A percentile compares a stretch with the other conserved stretches of the same genome.
Evolutionary conservation across 1,139 yeast species (phyloP).

Genomic region (Zygoascus hellenicus): DNA sequence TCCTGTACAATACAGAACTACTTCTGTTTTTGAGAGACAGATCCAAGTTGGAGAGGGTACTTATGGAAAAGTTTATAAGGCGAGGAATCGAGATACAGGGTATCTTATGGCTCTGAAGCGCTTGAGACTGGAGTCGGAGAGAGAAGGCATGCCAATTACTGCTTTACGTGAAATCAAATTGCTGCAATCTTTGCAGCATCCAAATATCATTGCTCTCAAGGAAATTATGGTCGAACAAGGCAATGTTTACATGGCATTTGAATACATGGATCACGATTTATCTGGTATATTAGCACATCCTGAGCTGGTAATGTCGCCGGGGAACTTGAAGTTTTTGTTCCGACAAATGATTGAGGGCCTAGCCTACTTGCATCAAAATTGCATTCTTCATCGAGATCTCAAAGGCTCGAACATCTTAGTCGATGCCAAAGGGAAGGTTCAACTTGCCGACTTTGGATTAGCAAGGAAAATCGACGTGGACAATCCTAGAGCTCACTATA

Average conservation of each 20-base stretch:
- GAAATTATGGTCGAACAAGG: slow-evolving; percentile 88
- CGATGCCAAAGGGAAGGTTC: slow-evolving; percentile 63
- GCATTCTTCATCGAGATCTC: slow-evolving; percentile 87
- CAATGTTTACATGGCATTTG: slow-evolving; percentile 83
- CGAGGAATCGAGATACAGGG: slow-evolving; percentile 60
- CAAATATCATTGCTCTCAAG: slow-evolving; percentile 68
- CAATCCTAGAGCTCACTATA: slow-evolving; percentile 44
- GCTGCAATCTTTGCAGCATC: slow-evolving; percentile 80
- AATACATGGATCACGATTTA: slow-evolving; percentile 88
- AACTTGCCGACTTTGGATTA: slow-evolving; percentile 90
- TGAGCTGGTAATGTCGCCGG: slow-evolving; percentile 52
- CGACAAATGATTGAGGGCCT: slow-evolving; percentile 75
- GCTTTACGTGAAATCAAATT: slow-evolving; percentile 88
- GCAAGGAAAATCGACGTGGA: slow-evolving; percentile 49
- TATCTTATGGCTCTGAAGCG: slow-evolving; percentile 78
- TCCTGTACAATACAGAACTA: slow-evolving; percentile 13
- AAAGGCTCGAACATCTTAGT: slow-evolving; percentile 88
- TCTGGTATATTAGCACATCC: slow-evolving; percentile 84
- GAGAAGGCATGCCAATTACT: slow-evolving; percentile 95
- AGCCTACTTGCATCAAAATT: slow-evolving; percentile 68
- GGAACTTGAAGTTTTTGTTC: slow-evolving; percentile 72
- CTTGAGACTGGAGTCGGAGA: slow-evolving; percentile 74
- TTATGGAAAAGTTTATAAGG: slow-evolving; percentile 76
- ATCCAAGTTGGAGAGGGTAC: slow-evolving; percentile 78
- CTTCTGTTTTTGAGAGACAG: slow-evolving; percentile 38